Conservation (phyloP, 495 filamentous ascomycete species). For the Talaromyces thailandensis region DNA sequence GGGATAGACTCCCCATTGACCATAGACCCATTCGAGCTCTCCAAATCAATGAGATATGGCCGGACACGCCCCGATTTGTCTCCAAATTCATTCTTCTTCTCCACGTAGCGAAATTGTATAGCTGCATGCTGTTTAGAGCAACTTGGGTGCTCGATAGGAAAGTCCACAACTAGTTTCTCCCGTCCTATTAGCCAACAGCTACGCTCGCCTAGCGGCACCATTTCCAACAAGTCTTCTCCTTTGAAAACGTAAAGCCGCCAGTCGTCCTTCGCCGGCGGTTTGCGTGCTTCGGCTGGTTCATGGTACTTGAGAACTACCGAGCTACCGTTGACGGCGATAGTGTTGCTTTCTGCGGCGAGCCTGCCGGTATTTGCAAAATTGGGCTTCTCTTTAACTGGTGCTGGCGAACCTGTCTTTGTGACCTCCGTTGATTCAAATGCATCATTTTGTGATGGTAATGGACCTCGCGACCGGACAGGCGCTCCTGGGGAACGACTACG, state of each 20-base stretch:
- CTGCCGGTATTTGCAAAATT: conserved; percentile 76
- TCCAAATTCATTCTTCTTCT: conserved; percentile 77
- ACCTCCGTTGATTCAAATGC: conserved; percentile 52
- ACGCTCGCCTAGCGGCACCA: conserved; percentile 61
- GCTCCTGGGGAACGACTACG: conserved; percentile 19
- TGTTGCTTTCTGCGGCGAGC: conserved; percentile 83
- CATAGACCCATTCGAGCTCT: conserved; percentile 84
- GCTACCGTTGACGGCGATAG: conserved; percentile 58
- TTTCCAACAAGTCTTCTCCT: conserved; percentile 66
- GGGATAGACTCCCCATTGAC: conserved; percentile 71
- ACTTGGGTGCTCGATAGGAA: conserved; percentile 81
- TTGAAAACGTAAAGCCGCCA: conserved; percentile 97
- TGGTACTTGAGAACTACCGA: conserved; percentile 85
- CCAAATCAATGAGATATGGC: conserved; percentile 88
- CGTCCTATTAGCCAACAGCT: conserved; percentile 89
- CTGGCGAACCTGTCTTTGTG: conserved; percentile 23
- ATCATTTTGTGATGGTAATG: conserved; percentile 61
- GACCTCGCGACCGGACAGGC: conserved; percentile 36
- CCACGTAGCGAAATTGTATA: conserved; percentile 81
- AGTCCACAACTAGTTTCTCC: conserved; percentile 70
- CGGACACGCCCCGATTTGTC: conserved; percentile 73
- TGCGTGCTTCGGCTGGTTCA: conserved; percentile 87
- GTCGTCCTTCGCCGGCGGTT: conserved; percentile 63
- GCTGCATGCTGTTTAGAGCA: conserved; percentile 92
- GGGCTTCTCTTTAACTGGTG: conserved; percentile 68